Evolutionary conservation across 331 rosid genomes (phyloP).

Genomic region (Rosa hybrid): DNA sequence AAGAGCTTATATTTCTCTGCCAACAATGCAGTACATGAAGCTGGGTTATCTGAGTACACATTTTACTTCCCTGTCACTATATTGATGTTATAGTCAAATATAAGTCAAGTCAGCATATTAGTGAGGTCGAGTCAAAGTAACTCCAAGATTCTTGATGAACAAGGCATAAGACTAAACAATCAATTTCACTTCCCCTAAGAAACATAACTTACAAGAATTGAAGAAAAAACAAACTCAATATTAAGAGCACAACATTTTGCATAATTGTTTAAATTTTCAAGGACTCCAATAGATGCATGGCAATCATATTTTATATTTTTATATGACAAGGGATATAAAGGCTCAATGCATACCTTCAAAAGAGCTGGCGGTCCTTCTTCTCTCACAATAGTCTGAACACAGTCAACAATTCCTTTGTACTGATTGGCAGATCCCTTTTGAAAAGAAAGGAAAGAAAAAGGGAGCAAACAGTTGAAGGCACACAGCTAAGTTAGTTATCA

Average conservation of each 20-base stretch:
- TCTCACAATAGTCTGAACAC: slow-evolving; percentile 91
- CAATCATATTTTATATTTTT: no score
- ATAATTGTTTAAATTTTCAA: background rate
- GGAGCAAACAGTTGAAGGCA: background rate
- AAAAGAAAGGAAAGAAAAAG: slow-evolving; percentile 5
- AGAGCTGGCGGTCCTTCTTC: slow-evolving; percentile 90
- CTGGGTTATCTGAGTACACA: background rate
- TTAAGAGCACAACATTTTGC: background rate
- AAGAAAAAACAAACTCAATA: background rate
- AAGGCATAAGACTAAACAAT: background rate
- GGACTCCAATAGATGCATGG: background rate
- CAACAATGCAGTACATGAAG: background rate
- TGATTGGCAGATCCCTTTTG: slow-evolving; percentile 75
- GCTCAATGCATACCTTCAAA: slow-evolving; percentile 59
- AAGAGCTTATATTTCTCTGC: background rate
- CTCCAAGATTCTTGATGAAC: background rate
- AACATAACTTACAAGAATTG: background rate
- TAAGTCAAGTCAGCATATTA: background rate
- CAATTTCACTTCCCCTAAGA: background rate
- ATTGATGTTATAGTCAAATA: background rate
- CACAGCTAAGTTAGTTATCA: background rate
- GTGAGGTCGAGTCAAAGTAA: background rate
- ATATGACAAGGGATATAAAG: background rate
- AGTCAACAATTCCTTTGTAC: slow-evolving; percentile 78
- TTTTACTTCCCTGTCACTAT: background rate